A percentile compares a stretch with the other conserved stretches of the same genome.
These are phyloP conservation scores for Hibiscus tridactylites DNA, from an alignment of 345 rosid species.

Conservation along the genomic window DNA sequence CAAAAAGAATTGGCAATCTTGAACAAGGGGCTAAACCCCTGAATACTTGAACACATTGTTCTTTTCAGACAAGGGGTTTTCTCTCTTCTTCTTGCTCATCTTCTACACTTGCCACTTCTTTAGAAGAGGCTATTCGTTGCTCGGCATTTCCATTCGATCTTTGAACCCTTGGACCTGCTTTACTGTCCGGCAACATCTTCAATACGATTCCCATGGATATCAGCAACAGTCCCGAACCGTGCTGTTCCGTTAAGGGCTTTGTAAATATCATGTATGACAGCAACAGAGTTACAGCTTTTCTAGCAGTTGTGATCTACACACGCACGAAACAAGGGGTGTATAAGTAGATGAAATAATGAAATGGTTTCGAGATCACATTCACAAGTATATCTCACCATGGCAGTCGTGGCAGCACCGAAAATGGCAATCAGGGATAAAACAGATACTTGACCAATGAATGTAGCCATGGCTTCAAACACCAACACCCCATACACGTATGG, in stretches of 20 bases:
- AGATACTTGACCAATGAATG: conserved; percentile 89
- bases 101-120: conserved; percentile 16
- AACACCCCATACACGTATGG: conserved; percentile 84
- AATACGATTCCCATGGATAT: conserved; percentile 69
- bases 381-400: conserved; percentile 47
- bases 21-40: not conserved
- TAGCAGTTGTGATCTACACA: conserved; percentile 49
- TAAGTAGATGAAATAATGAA: not conserved
- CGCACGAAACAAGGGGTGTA: no score
- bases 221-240: conserved; percentile 59
- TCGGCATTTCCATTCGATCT: conserved; percentile 10
- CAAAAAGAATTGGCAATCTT: not conserved
- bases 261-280: conserved; percentile 85
- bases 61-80: conserved; percentile 41
- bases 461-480: conserved; percentile 93
- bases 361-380: not conserved
- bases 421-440: conserved; percentile 86
- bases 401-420: conserved; percentile 94
- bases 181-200: conserved; percentile 40
- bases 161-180: not conserved
- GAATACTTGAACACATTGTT: not conserved
- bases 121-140: conserved; percentile 14
- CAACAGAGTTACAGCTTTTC: conserved; percentile 64
- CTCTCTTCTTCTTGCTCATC: conserved; percentile 42
- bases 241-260: conserved; percentile 75